phyloP scores from a whole-genome alignment of 352 stramenopile genomes.

The Hyphochytrium catenoides region DNA sequence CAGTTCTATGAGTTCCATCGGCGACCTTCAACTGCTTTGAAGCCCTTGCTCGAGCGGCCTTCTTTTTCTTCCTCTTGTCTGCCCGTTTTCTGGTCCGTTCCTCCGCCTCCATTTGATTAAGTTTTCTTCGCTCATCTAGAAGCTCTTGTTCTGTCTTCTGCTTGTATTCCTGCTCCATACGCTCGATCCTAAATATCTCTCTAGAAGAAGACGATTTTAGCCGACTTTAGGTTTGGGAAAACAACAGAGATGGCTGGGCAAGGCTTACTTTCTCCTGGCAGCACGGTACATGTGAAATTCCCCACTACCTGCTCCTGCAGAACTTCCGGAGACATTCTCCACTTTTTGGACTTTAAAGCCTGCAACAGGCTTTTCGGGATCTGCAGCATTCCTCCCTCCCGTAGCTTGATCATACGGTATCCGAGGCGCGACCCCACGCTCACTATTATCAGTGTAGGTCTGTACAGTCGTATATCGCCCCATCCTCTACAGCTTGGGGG shows the following conservation, averaged over 20 bases:
- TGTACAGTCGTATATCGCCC: constrained; percentile 50
- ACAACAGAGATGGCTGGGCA: not conserved
- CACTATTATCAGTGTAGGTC: constrained; percentile 46
- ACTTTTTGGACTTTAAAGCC: constrained; percentile 38
- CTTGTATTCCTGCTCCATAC: constrained; percentile 58
- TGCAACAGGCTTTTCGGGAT: not conserved
- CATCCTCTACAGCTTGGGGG: no score
- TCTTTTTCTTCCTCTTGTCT: constrained; percentile 47
- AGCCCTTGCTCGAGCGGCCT: no score
- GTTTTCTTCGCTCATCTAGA: constrained; percentile 35
- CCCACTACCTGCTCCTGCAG: constrained; percentile 71
- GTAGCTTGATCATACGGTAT: constrained; percentile 6
- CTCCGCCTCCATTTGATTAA: constrained; percentile 36
- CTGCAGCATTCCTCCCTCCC: not conserved
- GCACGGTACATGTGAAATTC: constrained; percentile 93
- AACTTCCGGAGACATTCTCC: constrained; percentile 83
- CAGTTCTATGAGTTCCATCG: no score
- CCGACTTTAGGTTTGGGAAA: not conserved
- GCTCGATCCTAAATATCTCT: constrained; percentile 70
- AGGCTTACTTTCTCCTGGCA: constrained; percentile 37
- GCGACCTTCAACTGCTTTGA: no score
- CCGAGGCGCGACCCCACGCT: constrained; percentile 35
- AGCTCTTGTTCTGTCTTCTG: constrained; percentile 25
- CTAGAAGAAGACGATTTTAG: constrained; percentile 10
- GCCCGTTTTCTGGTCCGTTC: constrained; percentile 34